A percentile compares a stretch with the other conserved stretches of the same genome.
Evolutionary conservation across 75 land plant species (phyloP).

Genomic region (Pseudotsuga menziesii): DNA sequence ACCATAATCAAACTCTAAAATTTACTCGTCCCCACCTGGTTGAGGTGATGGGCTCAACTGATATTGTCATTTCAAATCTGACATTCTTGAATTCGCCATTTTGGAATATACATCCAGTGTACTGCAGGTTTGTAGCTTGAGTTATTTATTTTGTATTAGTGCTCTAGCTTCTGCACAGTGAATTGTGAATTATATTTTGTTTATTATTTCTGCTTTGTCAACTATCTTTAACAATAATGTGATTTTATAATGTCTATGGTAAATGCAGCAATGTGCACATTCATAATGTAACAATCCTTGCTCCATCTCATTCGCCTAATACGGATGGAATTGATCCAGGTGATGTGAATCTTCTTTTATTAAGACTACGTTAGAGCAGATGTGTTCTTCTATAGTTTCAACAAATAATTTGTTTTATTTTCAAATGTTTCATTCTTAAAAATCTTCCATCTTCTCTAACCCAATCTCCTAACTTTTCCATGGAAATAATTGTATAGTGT

Average conservation of each 20-base stretch:
- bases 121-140: constrained; percentile 63
- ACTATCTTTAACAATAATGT: background rate
- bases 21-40: constrained; percentile 72
- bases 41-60: constrained; percentile 60
- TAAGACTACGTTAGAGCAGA: too few species aligned
- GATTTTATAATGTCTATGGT: constrained; percentile 6
- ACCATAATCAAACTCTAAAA: constrained; percentile 34
- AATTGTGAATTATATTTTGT: background rate
- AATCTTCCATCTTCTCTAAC: too few species aligned
- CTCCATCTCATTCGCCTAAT: constrained; percentile 81
- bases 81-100: constrained; percentile 73
- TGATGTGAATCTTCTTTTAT: constrained; percentile 13
- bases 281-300: constrained; percentile 60
- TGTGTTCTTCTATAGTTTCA: too few species aligned
- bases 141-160: too few species aligned
- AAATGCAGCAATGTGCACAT: constrained; percentile 64
- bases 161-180: too few species aligned
- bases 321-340: constrained; percentile 99
- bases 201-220: background rate
- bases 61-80: constrained; percentile 58
- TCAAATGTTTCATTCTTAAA: too few species aligned
- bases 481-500: too few species aligned
- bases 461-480: too few species aligned
- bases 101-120: constrained; percentile 88
- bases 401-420: too few species aligned